Evolutionary conservation across 1,284 basidiomycete species (phyloP).

Genomic region (Trichosporon inkin): DNA sequence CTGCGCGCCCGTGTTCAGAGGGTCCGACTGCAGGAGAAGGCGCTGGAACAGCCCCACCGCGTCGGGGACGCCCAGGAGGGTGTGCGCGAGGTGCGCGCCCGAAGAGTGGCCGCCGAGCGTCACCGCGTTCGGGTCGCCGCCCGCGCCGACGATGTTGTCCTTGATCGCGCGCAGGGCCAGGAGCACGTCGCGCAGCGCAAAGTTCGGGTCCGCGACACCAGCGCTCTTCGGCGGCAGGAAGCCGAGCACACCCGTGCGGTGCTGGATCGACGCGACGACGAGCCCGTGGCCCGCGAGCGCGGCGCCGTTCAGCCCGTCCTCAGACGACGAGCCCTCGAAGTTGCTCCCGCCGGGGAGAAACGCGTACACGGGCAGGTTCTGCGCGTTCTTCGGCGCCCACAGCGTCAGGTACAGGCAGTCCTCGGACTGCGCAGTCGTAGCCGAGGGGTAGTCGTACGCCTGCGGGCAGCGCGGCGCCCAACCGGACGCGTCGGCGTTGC

Average conservation of each 20-base stretch:
- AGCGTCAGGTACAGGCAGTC: constrained; percentile 72
- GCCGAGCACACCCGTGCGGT: constrained; percentile 63
- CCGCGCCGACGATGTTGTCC: constrained; percentile 69
- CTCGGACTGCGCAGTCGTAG: constrained; percentile 55
- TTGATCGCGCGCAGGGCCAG: constrained; percentile 43
- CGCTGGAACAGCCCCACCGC: constrained; percentile 64
- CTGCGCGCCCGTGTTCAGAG: constrained; percentile 72
- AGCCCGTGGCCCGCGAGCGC: constrained; percentile 67
- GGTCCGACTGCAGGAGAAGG: constrained; percentile 76
- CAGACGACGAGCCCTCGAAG: constrained; percentile 63
- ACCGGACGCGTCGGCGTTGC: constrained; percentile 51
- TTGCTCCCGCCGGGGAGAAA: constrained; percentile 86
- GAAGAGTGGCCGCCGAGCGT: constrained; percentile 83
- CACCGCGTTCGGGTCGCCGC: constrained; percentile 62
- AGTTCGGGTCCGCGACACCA: constrained; percentile 6
- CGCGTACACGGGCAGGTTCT: constrained; percentile 56
- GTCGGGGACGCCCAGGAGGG: constrained; percentile 64
- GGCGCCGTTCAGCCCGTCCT: constrained; percentile 72
- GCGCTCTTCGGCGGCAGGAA: constrained; percentile 54
- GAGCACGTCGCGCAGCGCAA: constrained; percentile 4
- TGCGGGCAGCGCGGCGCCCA: constrained; percentile 59
- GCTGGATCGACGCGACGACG: constrained; percentile 74
- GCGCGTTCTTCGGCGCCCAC: constrained; percentile 59
- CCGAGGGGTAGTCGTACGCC: constrained; percentile 39
- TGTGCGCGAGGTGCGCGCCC: constrained; percentile 74